These are phyloP conservation scores for Coemansia sp. DNA, from an alignment of 192 early-diverging fungal genomes.

Conservation along the genomic window DNA sequence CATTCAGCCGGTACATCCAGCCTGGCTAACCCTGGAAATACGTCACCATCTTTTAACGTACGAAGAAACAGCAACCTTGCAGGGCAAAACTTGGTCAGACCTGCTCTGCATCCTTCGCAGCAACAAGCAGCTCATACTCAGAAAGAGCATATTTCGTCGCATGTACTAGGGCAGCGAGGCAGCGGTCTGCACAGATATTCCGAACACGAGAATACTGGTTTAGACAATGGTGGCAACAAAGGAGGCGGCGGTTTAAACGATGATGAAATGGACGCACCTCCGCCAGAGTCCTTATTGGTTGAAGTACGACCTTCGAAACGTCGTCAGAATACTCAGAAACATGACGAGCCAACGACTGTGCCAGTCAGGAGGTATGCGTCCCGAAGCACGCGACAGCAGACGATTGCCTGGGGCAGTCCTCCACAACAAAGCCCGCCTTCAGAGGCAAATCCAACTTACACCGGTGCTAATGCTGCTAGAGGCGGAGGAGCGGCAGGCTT, in stretches of 20 bases:
- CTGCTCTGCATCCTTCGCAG: neutral
- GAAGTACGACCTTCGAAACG: constrained; percentile 19
- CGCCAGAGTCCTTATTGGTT: constrained; percentile 41
- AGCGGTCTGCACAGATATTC: neutral
- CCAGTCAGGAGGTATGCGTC: neutral
- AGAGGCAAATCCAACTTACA: neutral
- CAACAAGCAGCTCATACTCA: neutral
- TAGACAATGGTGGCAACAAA: no score
- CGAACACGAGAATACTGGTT: no score
- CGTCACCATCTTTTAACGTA: no score
- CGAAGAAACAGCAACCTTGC: no score
- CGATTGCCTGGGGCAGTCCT: constrained; percentile 1
- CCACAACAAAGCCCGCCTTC: constrained; percentile 2
- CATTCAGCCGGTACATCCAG: no score
- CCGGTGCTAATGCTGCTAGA: neutral
- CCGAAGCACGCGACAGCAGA: constrained; percentile 1
- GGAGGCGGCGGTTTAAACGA: neutral
- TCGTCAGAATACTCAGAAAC: neutral
- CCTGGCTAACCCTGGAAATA: no score
- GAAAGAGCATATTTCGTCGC: neutral
- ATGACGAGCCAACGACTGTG: no score
- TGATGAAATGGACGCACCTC: constrained; percentile 29
- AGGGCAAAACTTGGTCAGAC: neutral
- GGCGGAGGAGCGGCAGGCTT: constrained; percentile 17
- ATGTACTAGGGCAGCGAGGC: neutral